A percentile compares a stretch with the other conserved stretches of the same genome.
Conservation (phyloP, 371 early-diverging fungal genomes). For the Syncephalastrum monosporum region DNA sequence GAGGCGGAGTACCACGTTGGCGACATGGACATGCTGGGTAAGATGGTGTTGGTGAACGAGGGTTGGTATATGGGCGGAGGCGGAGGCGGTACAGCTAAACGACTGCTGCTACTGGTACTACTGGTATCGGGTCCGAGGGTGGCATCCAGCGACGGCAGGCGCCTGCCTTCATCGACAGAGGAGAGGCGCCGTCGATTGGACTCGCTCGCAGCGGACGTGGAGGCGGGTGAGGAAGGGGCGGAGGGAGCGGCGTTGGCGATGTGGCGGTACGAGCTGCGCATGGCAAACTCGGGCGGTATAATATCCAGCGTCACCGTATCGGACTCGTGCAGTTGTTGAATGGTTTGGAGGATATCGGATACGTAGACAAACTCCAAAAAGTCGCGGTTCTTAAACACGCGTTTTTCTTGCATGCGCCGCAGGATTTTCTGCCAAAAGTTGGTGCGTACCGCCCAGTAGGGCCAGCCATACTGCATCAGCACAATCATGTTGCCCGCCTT, state of each 20-base stretch:
- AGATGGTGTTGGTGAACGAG: conserved; percentile 38
- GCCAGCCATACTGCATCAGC: conserved; percentile 54
- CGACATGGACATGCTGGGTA: conserved; percentile 47
- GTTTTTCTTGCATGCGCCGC: conserved; percentile 38
- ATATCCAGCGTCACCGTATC: conserved; percentile 42
- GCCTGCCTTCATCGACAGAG: background rate
- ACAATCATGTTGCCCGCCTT: conserved; percentile 51
- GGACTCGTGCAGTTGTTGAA: conserved; percentile 38
- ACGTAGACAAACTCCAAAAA: conserved; percentile 48
- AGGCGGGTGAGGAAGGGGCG: conserved; percentile 13
- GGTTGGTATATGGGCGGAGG: conserved; percentile 42
- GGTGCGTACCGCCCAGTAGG: conserved; percentile 46
- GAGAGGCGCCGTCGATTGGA: conserved; percentile 1
- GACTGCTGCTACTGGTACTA: background rate
- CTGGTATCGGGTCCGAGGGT: conserved; percentile 9
- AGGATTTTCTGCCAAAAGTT: conserved; percentile 42
- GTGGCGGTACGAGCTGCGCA: conserved; percentile 36
- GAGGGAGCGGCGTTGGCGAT: conserved; percentile 18
- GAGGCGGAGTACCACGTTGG: conserved; percentile 54
- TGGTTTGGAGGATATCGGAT: conserved; percentile 37
- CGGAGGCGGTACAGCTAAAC: conserved; percentile 11
- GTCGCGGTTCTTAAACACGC: conserved; percentile 40
- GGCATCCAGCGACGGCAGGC: conserved; percentile 1
- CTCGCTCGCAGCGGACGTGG: conserved; percentile 6
- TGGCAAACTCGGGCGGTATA: conserved; percentile 51